Evolutionary conservation across 1,284 basidiomycete species (phyloP).

Genomic region (Naganishia sp.): DNA sequence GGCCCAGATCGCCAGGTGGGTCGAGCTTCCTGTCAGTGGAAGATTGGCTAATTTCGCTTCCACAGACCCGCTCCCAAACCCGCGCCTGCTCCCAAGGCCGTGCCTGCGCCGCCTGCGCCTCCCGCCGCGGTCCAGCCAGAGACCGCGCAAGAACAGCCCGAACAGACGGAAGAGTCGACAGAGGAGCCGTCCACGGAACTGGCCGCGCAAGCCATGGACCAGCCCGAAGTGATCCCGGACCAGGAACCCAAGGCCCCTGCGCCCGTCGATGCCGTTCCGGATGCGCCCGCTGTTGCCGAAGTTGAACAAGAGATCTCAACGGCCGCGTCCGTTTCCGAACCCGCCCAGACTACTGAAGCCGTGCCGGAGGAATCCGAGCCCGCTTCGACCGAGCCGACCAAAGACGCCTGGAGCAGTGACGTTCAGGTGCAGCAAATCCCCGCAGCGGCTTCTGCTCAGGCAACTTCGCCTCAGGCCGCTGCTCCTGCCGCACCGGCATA

Average conservation of each 20-base stretch:
- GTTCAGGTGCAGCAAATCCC: not conserved
- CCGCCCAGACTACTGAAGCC: conserved; percentile 31
- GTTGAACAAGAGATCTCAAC: conserved; percentile 4
- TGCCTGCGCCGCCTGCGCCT: conserved; percentile 33
- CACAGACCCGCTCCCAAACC: conserved; percentile 66
- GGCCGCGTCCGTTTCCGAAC: conserved; percentile 20
- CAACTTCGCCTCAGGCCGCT: conserved; percentile 18
- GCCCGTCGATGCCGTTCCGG: conserved; percentile 15
- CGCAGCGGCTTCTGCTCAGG: conserved; percentile 9
- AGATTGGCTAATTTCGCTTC: conserved; percentile 56
- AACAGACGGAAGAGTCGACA: conserved; percentile 35
- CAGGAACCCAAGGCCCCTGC: conserved; percentile 13
- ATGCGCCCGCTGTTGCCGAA: not conserved
- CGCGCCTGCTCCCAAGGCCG: conserved; percentile 40
- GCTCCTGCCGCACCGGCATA: conserved; percentile 37
- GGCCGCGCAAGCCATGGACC: conserved; percentile 27
- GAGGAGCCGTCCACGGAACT: conserved; percentile 11
- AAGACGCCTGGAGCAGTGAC: conserved; percentile 29
- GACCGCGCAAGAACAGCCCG: conserved; percentile 29
- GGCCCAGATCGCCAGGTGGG: conserved; percentile 56
- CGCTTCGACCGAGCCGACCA: conserved; percentile 14
- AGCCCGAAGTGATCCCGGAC: conserved; percentile 28
- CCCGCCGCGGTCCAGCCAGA: conserved; percentile 35
- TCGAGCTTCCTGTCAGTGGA: not conserved
- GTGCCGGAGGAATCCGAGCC: conserved; percentile 22